phyloP scores from a whole-genome alignment of 768 basidiomycete species.

The Pleurotus platypus region DNA sequence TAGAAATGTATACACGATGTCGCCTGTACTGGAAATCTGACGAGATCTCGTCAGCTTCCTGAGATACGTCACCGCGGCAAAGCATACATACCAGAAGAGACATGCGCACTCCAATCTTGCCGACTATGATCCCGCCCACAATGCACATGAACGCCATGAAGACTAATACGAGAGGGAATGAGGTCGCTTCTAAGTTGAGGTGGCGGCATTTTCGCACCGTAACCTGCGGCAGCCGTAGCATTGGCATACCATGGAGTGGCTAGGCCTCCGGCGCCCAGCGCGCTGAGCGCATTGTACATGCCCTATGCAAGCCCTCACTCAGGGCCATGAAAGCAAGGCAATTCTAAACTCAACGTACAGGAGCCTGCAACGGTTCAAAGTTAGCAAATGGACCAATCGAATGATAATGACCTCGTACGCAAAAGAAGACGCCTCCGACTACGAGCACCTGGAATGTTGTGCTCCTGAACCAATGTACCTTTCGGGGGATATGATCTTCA shows the following conservation, averaged over 20 bases:
- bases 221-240: constrained; percentile 27
- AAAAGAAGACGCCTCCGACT: constrained; percentile 28
- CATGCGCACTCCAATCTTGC: constrained; percentile 26
- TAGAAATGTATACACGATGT: constrained; percentile 21
- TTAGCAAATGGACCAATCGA: not conserved
- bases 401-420: constrained; percentile 14
- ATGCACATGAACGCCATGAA: constrained; percentile 28
- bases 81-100: constrained; percentile 17
- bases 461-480: constrained; percentile 27
- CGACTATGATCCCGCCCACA: constrained; percentile 27
- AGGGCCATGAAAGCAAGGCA: not conserved
- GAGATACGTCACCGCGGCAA: too few relatives aligned
- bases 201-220: constrained; percentile 12
- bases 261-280: constrained; percentile 27
- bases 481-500: constrained; percentile 3
- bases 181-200: not conserved
- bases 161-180: constrained; percentile 6
- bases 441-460: constrained; percentile 28
- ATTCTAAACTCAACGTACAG: constrained; percentile 13
- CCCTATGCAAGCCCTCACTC: constrained; percentile 11
- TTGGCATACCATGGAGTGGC: constrained; percentile 30
- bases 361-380: constrained; percentile 15
- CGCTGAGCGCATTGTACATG: constrained; percentile 29
- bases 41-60: too few relatives aligned
- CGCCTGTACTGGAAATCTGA: constrained; percentile 27